These are phyloP conservation scores for Guyanaporus albipodus DNA, from an alignment of 768 basidiomycete species.

Conservation along the genomic window DNA sequence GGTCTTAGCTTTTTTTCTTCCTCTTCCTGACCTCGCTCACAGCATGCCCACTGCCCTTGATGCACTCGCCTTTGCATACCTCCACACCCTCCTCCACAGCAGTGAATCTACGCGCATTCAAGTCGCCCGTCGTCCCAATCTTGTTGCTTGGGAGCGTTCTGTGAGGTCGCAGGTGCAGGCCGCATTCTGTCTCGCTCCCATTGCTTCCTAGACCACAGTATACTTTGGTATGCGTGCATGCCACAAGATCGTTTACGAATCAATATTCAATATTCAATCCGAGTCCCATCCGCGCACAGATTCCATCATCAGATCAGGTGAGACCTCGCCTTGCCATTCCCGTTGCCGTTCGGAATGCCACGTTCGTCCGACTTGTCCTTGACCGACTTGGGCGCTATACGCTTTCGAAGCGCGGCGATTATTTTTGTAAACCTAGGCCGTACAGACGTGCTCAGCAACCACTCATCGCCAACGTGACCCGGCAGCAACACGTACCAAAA, in stretches of 20 bases:
- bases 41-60: constrained; percentile 79
- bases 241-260: constrained; percentile 1
- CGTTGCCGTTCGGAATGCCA: constrained; percentile 13
- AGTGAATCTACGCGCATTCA: constrained; percentile 48
- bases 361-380: constrained; percentile 11
- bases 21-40: constrained; percentile 6
- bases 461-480: background rate
- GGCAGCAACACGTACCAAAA: constrained; percentile 58
- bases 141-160: constrained; percentile 75
- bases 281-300: background rate
- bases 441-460: background rate
- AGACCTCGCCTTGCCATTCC: constrained; percentile 10
- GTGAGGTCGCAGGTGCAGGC: constrained; percentile 56
- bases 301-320: constrained; percentile 9
- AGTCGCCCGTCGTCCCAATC: constrained; percentile 67
- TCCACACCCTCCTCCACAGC: constrained; percentile 59
- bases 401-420: constrained; percentile 59
- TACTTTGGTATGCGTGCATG: constrained; percentile 15
- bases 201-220: constrained; percentile 10
- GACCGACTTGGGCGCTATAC: constrained; percentile 40
- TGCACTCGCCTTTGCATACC: constrained; percentile 78
- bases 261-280: no score
- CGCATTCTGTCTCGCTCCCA: constrained; percentile 37
- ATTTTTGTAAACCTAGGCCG: constrained; percentile 63
- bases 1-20: constrained; percentile 2